Conservation (phyloP, 768 basidiomycete genomes). For the Strobilomyces dryophilus region DNA sequence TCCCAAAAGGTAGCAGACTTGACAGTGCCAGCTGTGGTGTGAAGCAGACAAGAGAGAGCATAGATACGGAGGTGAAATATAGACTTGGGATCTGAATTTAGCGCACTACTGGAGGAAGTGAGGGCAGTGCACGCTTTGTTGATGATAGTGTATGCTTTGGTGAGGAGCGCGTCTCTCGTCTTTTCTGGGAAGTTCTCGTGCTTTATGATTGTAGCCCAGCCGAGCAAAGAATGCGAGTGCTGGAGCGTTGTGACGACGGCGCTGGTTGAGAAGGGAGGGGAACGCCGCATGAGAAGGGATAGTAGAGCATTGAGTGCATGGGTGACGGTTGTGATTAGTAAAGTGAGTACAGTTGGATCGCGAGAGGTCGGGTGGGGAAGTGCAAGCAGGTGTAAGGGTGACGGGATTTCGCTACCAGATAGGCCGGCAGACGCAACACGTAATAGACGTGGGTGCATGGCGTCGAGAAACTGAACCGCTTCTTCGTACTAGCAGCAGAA, state of each 20-base stretch:
- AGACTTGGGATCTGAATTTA: conserved; percentile 12
- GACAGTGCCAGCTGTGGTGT: conserved; percentile 44
- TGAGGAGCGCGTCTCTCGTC: conserved; percentile 55
- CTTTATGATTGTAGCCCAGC: conserved; percentile 49
- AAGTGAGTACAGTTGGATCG: conserved; percentile 38
- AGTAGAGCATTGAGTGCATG: conserved; percentile 47
- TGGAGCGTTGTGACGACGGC: conserved; percentile 31
- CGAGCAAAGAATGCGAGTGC: conserved; percentile 36
- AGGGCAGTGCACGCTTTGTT: conserved; percentile 31
- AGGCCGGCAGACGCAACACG: background rate
- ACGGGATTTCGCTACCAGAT: background rate
- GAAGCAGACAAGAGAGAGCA: conserved; percentile 44
- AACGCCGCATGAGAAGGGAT: conserved; percentile 22
- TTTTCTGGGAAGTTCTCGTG: conserved; percentile 40
- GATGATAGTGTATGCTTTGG: conserved; percentile 53
- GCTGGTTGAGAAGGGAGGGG: conserved; percentile 13
- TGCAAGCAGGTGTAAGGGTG: conserved; percentile 33
- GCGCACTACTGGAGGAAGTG: conserved; percentile 29
- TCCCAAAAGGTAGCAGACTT: conserved; percentile 65
- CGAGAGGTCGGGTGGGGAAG: conserved; percentile 39
- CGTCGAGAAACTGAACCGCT: conserved; percentile 42
- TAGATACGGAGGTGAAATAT: conserved; percentile 40
- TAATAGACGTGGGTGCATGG: conserved; percentile 43
- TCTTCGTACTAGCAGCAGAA: conserved; percentile 45
- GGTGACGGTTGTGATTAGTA: conserved; percentile 58